phyloP scores from a whole-genome alignment of 805 yeast genomes.

The Monosporozyma solicola region DNA sequence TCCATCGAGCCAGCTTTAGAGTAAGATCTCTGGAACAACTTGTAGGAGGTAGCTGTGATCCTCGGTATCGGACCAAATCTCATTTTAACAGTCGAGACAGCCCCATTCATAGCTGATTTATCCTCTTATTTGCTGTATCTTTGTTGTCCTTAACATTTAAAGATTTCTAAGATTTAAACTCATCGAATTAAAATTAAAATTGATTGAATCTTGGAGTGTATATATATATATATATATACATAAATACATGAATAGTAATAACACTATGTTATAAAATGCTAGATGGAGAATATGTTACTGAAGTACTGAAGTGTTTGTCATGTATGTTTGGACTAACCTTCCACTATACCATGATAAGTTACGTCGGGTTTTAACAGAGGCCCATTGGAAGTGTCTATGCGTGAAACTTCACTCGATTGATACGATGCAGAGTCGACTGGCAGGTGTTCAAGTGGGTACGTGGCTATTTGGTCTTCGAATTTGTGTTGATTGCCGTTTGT shows the following conservation, averaged over 20 bases:
- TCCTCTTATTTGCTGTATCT: background rate
- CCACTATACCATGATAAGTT: background rate
- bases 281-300: background rate
- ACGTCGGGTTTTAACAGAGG: background rate
- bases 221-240: background rate
- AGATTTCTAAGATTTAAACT: background rate
- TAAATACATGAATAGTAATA: background rate
- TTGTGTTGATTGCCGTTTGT: background rate
- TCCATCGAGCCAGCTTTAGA: slow-evolving; percentile 7
- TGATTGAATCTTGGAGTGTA: background rate
- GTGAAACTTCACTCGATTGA: background rate
- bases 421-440: background rate
- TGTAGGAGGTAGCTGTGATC: background rate
- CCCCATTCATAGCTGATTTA: background rate
- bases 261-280: background rate
- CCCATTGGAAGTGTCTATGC: background rate
- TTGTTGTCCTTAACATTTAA: background rate
- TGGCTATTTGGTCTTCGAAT: background rate
- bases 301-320: background rate
- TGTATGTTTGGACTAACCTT: background rate
- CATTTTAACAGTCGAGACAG: background rate
- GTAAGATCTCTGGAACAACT: slow-evolving; percentile 2
- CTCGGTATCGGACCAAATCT: background rate
- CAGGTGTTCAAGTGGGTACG: background rate
- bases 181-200: background rate